Evolutionary conservation across 2,329 filamentous ascomycete species (phyloP).

Genomic region (Fusarium sp.): DNA sequence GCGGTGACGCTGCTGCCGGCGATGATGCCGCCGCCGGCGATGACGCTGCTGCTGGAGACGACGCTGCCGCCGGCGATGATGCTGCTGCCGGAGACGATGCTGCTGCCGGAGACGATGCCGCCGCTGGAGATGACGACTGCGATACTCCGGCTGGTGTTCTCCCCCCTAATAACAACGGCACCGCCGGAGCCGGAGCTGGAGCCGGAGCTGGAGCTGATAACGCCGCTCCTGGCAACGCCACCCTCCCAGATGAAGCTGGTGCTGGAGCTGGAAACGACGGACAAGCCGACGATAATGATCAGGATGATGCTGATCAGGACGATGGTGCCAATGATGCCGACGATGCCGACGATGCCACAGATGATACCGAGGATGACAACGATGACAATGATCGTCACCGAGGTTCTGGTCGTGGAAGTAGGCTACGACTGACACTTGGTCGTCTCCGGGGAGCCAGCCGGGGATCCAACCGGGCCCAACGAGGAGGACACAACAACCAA

Average conservation of each 20-base stretch:
- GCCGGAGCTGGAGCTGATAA: background rate
- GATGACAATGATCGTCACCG: background rate
- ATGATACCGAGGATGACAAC: background rate
- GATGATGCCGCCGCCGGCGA: background rate
- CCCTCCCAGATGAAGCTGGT: background rate
- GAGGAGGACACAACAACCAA: background rate
- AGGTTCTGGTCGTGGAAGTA: background rate
- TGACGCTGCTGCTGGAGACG: background rate
- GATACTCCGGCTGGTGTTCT: background rate
- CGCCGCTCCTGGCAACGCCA: background rate
- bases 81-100: background rate
- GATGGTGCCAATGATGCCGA: background rate
- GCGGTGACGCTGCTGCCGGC: background rate
- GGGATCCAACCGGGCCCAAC: background rate
- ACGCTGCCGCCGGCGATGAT: background rate
- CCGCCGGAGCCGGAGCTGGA: background rate
- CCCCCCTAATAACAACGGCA: background rate
- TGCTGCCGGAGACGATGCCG: constrained; percentile 36
- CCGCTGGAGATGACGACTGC: constrained; percentile 28
- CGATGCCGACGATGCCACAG: background rate
- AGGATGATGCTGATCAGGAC: background rate
- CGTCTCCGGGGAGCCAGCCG: background rate
- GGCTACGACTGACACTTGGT: background rate
- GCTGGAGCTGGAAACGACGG: background rate
- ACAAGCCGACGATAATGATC: background rate